A percentile compares a stretch with the other conserved stretches of the same genome.
phyloP scores from a whole-genome alignment of 1,139 yeast genomes.

The Blastobotrys persicus region DNA sequence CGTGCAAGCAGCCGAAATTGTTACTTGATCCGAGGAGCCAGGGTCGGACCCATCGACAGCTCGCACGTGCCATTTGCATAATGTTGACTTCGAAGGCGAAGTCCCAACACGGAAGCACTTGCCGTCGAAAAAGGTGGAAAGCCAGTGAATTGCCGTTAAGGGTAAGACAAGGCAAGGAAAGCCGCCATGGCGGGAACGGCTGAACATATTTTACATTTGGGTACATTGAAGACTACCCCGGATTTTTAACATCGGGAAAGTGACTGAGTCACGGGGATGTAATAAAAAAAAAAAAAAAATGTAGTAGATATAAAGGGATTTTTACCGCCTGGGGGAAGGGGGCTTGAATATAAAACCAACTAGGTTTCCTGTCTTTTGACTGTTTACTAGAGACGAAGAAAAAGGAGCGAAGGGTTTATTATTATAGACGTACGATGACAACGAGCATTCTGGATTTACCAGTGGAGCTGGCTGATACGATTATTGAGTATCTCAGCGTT shows the following conservation, averaged over 20 bases:
- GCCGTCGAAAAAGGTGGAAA: background rate
- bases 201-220: slow-evolving; percentile 2
- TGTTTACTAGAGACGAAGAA: background rate
- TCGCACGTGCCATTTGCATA: background rate
- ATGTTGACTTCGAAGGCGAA: no score
- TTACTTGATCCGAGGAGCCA: no score
- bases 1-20: no score
- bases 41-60: no score
- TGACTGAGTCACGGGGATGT: background rate
- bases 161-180: background rate
- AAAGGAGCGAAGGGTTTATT: no score
- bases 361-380: background rate
- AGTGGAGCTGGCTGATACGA: slow-evolving; percentile 14
- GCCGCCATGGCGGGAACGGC: background rate
- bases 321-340: background rate
- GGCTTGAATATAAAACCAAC: background rate
- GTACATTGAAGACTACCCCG: background rate
- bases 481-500: slow-evolving; percentile 12
- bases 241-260: background rate
- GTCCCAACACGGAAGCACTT: background rate
- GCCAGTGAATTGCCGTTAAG: background rate
- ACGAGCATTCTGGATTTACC: slow-evolving; percentile 7
- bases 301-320: background rate
- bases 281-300: no score
- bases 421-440: background rate